phyloP scores from a whole-genome alignment of 306 rosid genomes.

The Castanea mollissima region DNA sequence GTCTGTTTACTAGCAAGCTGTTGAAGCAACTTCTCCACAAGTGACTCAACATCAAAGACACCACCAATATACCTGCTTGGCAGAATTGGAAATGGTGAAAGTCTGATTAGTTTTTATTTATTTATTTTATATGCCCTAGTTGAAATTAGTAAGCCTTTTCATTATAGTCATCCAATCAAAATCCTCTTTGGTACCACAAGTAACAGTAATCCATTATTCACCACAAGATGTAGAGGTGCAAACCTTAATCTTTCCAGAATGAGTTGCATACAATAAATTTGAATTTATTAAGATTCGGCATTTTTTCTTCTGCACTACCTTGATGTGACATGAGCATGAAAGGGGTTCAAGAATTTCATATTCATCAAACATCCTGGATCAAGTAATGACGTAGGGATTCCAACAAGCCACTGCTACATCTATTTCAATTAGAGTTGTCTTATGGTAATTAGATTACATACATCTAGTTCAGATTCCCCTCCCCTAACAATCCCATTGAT shows the following conservation, averaged over 20 bases:
- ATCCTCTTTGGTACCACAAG: neutral
- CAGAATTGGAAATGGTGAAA: conserved; percentile 9
- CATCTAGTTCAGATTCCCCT: no score
- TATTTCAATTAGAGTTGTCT: no score
- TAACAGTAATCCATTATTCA: neutral
- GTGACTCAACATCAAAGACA: conserved; percentile 85
- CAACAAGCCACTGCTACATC: no score
- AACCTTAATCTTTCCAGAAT: neutral
- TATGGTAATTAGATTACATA: no score
- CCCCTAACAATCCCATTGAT: no score
- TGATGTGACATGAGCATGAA: no score
- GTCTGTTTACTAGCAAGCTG: conserved; percentile 98
- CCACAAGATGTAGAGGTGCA: neutral
- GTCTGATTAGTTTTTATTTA: neutral
- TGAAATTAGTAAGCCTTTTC: neutral
- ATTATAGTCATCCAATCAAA: neutral
- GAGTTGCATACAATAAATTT: neutral
- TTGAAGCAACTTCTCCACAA: conserved; percentile 94
- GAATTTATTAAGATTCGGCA: neutral
- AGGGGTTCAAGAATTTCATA: no score
- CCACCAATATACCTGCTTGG: conserved; percentile 93
- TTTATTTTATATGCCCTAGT: neutral
- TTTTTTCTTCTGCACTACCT: no score
- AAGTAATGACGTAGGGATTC: no score
- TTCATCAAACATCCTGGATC: no score